These are phyloP conservation scores for Lachnellula willkommii DNA, from an alignment of 2,329 filamentous ascomycete genomes.

Conservation along the genomic window DNA sequence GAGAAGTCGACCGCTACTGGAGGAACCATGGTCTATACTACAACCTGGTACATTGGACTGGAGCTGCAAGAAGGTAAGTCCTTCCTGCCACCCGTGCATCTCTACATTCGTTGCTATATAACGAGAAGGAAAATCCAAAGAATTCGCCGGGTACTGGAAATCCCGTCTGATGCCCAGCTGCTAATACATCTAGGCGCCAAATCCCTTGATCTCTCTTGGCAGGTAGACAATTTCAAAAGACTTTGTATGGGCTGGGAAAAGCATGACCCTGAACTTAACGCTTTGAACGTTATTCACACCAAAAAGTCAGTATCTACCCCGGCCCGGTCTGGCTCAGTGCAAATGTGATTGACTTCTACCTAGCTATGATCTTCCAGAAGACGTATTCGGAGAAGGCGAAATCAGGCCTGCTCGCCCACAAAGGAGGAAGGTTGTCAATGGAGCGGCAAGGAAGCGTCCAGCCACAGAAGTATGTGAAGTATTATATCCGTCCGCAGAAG, in stretches of 20 bases:
- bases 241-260: conserved; percentile 71
- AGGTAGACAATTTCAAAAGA: conserved; percentile 83
- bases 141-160: neutral
- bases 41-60: conserved; percentile 90
- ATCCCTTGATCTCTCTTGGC: conserved; percentile 70
- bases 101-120: conserved; percentile 5
- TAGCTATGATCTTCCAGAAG: conserved; percentile 81
- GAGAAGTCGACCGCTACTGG: conserved; percentile 33
- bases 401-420: conserved; percentile 48
- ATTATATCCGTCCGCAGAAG: conserved; percentile 4
- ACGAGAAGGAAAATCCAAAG: conserved; percentile 6
- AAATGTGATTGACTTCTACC: conserved; percentile 21
- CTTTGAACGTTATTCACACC: conserved; percentile 66
- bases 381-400: conserved; percentile 82
- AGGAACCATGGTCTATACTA: conserved; percentile 62
- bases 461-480: conserved; percentile 29
- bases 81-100: neutral
- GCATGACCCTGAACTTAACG: conserved; percentile 70
- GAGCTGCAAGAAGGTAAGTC: conserved; percentile 67
- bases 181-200: conserved; percentile 52
- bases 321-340: neutral
- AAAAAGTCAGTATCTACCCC: conserved; percentile 61
- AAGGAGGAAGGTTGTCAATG: conserved; percentile 26
- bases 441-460: conserved; percentile 26
- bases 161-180: conserved; percentile 21